Conservation (phyloP, 768 basidiomycete species). For the Pholiota microspora region DNA sequence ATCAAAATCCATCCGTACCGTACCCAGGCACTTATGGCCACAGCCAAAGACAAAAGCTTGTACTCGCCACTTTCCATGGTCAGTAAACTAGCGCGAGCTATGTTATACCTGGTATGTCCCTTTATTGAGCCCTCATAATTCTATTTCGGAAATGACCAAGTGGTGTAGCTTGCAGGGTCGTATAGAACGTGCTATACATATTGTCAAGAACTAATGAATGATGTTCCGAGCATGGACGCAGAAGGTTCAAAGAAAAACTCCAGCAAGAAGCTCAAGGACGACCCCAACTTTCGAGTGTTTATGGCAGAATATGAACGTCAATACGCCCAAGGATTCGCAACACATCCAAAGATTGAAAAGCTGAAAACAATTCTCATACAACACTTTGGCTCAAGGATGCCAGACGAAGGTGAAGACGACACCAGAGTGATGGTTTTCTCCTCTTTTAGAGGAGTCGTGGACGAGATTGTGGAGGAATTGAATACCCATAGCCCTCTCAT, state of each 20-base stretch:
- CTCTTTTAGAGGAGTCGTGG: slow-evolving; percentile 85
- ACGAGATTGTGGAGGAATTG: slow-evolving; percentile 83
- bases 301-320: slow-evolving; percentile 68
- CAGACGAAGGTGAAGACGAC: slow-evolving; percentile 40
- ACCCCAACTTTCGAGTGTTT: slow-evolving; percentile 61
- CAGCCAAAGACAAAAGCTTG: slow-evolving; percentile 45
- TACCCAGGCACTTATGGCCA: slow-evolving; percentile 41
- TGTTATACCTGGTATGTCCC: slow-evolving; percentile 79
- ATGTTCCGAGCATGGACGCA: slow-evolving; percentile 32
- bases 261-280: slow-evolving; percentile 43
- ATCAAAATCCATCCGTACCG: slow-evolving; percentile 65
- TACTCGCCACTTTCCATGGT: slow-evolving; percentile 51
- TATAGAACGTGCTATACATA: slow-evolving; percentile 72
- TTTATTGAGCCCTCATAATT: background rate
- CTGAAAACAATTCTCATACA: slow-evolving; percentile 72
- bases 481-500: slow-evolving; percentile 77
- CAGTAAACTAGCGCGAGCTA: slow-evolving; percentile 66
- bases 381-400: slow-evolving; percentile 64
- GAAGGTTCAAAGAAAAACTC: slow-evolving; percentile 35
- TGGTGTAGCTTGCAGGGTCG: slow-evolving; percentile 74
- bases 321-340: slow-evolving; percentile 48
- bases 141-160: background rate
- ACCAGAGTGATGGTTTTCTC: slow-evolving; percentile 95
- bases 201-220: slow-evolving; percentile 46
- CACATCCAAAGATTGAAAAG: slow-evolving; percentile 93